Conservation (phyloP, 176 grass and related monocot genomes). For the Thinopyrum elongatum region DNA sequence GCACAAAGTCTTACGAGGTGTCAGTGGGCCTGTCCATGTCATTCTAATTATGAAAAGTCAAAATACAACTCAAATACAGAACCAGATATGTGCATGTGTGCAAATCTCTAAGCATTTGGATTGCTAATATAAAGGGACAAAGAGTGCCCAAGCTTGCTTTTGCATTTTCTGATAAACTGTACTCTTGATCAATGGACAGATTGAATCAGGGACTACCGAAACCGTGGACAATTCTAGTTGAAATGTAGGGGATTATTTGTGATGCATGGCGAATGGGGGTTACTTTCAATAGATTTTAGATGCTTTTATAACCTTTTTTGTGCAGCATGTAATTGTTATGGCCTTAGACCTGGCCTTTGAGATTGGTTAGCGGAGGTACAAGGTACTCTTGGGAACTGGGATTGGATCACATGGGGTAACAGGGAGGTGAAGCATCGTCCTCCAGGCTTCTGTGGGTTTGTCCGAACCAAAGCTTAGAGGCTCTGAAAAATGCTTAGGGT, state of each 20-base stretch:
- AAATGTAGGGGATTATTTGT: not conserved
- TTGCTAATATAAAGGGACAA: too few relatives aligned
- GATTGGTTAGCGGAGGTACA: not conserved
- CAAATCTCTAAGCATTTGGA: too few relatives aligned
- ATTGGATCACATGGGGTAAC: not conserved
- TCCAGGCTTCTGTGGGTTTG: not conserved
- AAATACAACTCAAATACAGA: too few relatives aligned
- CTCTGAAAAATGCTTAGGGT: not conserved
- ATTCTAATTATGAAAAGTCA: too few relatives aligned
- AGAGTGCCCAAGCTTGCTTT: too few relatives aligned
- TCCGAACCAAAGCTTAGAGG: not conserved
- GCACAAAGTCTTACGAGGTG: too few relatives aligned
- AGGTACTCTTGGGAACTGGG: not conserved
- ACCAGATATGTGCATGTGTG: too few relatives aligned
- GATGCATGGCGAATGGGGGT: not conserved
- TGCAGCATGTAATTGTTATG: not conserved
- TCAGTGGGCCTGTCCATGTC: too few relatives aligned
- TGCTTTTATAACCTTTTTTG: not conserved
- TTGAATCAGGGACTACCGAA: too few relatives aligned
- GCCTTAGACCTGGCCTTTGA: not conserved
- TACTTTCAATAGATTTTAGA: not conserved
- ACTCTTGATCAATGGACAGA: too few relatives aligned
- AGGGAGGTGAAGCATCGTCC: not conserved
- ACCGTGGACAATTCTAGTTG: not conserved
- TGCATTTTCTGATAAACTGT: too few relatives aligned